Evolutionary conservation across 2,329 filamentous ascomycete species (phyloP).

Genomic region (Fusarium veterinarium): DNA sequence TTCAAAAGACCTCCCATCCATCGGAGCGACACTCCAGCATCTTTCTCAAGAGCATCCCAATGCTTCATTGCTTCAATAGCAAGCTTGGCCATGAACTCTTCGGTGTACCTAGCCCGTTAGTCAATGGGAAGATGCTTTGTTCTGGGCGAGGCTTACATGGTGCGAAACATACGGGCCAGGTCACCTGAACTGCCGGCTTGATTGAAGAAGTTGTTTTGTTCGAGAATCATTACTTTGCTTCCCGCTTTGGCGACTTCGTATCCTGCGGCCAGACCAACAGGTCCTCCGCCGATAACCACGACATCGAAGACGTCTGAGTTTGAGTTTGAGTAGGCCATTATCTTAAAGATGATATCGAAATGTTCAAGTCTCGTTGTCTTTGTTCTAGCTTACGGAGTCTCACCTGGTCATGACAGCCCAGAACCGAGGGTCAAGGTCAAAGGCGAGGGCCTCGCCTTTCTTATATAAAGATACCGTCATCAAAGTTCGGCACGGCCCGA

Average conservation of each 20-base stretch:
- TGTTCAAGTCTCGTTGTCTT: background rate
- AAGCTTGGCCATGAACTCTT: conserved; percentile 28
- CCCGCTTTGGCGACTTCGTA: conserved; percentile 29
- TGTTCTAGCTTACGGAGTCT: background rate
- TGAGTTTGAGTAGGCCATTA: background rate
- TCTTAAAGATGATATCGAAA: background rate
- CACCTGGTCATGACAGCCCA: accelerated
- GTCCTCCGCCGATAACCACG: conserved; percentile 20
- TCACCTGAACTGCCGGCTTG: conserved; percentile 25
- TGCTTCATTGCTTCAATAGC: conserved; percentile 19
- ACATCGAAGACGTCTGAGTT: conserved; percentile 13
- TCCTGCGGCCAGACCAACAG: conserved; percentile 24
- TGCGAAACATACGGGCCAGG: conserved; percentile 28
- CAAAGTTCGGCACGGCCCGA: background rate
- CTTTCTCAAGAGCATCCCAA: conserved; percentile 28
- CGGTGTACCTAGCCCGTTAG: conserved; percentile 1
- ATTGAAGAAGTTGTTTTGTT: conserved; percentile 32
- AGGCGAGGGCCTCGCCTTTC: background rate
- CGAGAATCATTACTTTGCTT: conserved; percentile 17
- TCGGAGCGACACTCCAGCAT: conserved; percentile 22
- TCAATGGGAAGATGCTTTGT: no score
- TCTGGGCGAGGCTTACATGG: background rate
- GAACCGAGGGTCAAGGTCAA: accelerated
- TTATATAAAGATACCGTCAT: background rate
- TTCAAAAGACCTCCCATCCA: conserved; percentile 37